Evolutionary conservation across 192 early-diverging fungal species (phyloP).

Genomic region (Cetraspora pellucida): DNA sequence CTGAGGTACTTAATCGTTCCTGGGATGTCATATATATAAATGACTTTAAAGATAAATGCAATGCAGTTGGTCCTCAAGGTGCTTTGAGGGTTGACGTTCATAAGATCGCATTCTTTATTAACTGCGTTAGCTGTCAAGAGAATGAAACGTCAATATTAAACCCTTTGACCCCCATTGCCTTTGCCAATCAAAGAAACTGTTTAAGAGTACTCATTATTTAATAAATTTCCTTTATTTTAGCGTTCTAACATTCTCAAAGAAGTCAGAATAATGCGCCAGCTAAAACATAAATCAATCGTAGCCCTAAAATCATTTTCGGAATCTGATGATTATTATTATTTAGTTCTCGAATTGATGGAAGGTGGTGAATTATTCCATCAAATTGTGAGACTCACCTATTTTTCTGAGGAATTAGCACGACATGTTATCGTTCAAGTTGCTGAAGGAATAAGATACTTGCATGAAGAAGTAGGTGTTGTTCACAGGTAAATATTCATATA

Average conservation of each 20-base stretch:
- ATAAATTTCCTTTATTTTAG: constrained; percentile 39
- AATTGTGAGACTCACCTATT: constrained; percentile 79
- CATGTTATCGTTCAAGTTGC: constrained; percentile 89
- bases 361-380: constrained; percentile 92
- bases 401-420: constrained; percentile 75
- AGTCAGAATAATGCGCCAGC: constrained; percentile 79
- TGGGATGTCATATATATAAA: background rate
- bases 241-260: constrained; percentile 85
- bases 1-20: constrained; percentile 44
- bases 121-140: background rate
- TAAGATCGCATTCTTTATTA: background rate
- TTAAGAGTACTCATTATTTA: background rate
- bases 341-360: constrained; percentile 80
- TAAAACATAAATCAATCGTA: constrained; percentile 79
- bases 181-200: background rate
- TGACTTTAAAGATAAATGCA: background rate
- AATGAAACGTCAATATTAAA: background rate
- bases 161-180: background rate
- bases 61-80: background rate
- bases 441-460: constrained; percentile 79
- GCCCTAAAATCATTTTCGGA: constrained; percentile 76
- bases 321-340: constrained; percentile 72
- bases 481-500: constrained; percentile 73
- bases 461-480: constrained; percentile 78
- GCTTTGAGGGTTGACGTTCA: background rate